Evolutionary conservation across 2,329 filamentous ascomycete genomes (phyloP).

Genomic region (Botrytis fabae): DNA sequence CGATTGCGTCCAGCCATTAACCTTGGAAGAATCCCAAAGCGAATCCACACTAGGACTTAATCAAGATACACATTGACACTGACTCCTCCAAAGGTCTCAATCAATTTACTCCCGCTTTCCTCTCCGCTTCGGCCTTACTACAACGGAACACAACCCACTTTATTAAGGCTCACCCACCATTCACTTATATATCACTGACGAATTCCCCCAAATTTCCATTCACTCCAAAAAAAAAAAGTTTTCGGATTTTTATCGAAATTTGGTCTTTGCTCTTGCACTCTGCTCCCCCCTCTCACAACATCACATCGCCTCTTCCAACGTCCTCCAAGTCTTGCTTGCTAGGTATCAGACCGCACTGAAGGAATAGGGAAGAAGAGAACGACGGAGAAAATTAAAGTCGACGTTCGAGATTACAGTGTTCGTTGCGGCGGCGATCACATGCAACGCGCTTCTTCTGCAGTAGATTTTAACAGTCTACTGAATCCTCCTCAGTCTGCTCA

Average conservation of each 20-base stretch:
- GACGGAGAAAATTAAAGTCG: not conserved
- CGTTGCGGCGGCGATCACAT: slow-evolving; percentile 59
- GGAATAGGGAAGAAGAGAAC: not conserved
- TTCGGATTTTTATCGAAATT: not conserved
- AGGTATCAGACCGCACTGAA: not conserved
- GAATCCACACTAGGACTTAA: not conserved
- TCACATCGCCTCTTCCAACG: not conserved
- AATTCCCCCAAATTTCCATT: slow-evolving; percentile 34
- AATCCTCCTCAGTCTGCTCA: slow-evolving; percentile 59
- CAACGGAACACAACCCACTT: slow-evolving; percentile 27
- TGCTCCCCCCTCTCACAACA: not conserved
- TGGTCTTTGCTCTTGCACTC: not conserved
- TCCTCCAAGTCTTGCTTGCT: not conserved
- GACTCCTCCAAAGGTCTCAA: slow-evolving; percentile 6
- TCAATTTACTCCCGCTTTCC: slow-evolving; percentile 29
- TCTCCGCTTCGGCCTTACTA: slow-evolving; percentile 26
- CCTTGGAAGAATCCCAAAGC: not conserved
- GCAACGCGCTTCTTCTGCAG: slow-evolving; percentile 71
- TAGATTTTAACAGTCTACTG: slow-evolving; percentile 74
- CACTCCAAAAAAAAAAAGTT: not conserved
- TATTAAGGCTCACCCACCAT: slow-evolving; percentile 35
- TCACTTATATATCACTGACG: slow-evolving; percentile 11
- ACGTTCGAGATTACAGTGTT: slow-evolving; percentile 20
- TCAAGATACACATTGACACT: not conserved
- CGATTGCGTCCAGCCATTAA: not conserved